Evolutionary conservation across 768 basidiomycete genomes (phyloP).

Genomic region (Gloeostereum incarnatum): DNA sequence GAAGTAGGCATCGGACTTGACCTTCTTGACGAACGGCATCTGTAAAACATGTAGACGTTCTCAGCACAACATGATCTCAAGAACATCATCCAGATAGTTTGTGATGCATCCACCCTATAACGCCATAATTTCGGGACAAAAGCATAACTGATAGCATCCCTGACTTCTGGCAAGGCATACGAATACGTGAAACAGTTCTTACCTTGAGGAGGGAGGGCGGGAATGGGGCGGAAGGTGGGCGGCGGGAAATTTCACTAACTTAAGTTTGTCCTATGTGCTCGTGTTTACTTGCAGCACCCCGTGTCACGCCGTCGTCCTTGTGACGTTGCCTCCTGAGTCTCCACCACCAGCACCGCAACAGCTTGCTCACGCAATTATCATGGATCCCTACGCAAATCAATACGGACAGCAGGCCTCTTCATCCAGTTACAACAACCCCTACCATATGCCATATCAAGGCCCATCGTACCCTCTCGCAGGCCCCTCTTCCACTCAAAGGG

Average conservation of each 20-base stretch:
- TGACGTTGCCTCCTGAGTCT: background rate
- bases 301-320: too few relatives aligned
- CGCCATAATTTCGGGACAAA: too few relatives aligned
- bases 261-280: background rate
- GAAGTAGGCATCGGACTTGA: conserved; percentile 97
- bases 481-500: conserved; percentile 58
- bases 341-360: too few relatives aligned
- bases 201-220: background rate
- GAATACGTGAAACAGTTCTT: background rate
- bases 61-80: background rate
- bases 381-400: conserved; percentile 34
- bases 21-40: conserved; percentile 97
- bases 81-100: background rate
- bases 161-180: background rate
- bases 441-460: conserved; percentile 73
- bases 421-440: conserved; percentile 57
- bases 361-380: too few relatives aligned
- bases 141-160: too few relatives aligned
- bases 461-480: conserved; percentile 63
- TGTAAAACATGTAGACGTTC: conserved; percentile 11
- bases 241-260: background rate
- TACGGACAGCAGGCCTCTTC: conserved; percentile 29
- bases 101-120: background rate
- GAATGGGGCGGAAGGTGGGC: background rate
- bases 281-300: too few relatives aligned